phyloP scores from a whole-genome alignment of 208 protist genomes.

The Acanthamoeba triangularis region DNA sequence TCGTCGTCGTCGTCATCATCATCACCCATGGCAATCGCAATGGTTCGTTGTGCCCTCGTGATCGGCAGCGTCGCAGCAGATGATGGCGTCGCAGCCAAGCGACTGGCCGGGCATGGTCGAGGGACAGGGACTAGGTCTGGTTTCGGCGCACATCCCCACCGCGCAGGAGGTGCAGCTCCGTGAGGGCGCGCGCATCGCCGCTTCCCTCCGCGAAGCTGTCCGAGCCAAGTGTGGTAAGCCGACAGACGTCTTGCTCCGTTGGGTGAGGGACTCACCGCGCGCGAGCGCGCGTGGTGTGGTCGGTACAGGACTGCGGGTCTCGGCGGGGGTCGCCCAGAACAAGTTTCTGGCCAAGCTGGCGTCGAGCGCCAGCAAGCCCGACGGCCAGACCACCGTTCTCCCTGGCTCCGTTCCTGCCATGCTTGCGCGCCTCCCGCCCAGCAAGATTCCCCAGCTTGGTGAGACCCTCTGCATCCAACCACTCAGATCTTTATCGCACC shows the following conservation, averaged over 20 bases:
- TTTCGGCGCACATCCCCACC: background rate
- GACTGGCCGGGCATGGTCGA: background rate
- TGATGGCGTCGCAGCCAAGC: background rate
- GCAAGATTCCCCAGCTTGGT: conserved; percentile 48
- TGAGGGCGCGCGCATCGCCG: background rate
- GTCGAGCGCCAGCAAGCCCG: conserved; percentile 22
- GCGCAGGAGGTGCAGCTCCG: conserved; percentile 9
- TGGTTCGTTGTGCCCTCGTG: too few relatives aligned
- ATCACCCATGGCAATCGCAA: too few relatives aligned
- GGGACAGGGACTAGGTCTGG: background rate
- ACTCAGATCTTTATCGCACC: too few relatives aligned
- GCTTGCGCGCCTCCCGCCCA: background rate
- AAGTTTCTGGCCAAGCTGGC: conserved; percentile 46
- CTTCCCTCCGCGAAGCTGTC: background rate
- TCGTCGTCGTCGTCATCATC: background rate
- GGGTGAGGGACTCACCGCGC: too few relatives aligned
- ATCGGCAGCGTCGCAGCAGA: background rate
- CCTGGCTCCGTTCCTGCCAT: background rate
- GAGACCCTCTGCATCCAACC: background rate
- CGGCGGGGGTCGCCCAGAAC: conserved; percentile 13
- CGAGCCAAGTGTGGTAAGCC: background rate
- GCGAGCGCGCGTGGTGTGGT: background rate
- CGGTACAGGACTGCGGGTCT: background rate
- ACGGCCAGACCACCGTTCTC: conserved; percentile 51
- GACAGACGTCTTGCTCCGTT: background rate